Conservation (phyloP, 2,329 filamentous ascomycete species). For the Fusarium pseudonygamai region DNA sequence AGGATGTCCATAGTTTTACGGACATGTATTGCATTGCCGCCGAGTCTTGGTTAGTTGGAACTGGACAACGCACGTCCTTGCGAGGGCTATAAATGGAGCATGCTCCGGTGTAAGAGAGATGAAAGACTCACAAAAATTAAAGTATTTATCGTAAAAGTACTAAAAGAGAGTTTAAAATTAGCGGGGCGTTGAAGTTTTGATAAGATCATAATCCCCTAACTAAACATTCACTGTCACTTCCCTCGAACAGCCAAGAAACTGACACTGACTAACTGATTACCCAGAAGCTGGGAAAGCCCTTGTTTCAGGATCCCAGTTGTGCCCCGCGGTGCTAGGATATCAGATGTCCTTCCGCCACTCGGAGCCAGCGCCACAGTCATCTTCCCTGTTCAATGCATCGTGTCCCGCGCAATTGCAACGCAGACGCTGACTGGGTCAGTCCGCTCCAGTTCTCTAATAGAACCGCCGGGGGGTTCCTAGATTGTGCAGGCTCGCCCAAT, state of each 20-base stretch:
- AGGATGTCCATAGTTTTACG: not conserved
- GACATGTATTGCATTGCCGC: not conserved
- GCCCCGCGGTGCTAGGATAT: constrained; percentile 19
- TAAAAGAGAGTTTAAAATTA: constrained; percentile 1
- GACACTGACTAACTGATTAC: too few species aligned
- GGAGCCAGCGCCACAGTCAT: constrained; percentile 16
- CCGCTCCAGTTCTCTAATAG: not conserved
- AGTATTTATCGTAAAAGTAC: not conserved
- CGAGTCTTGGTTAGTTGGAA: not conserved
- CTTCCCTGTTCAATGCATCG: not conserved
- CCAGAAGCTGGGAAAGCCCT: constrained; percentile 21
- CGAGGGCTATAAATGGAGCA: not conserved
- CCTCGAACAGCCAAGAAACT: not conserved
- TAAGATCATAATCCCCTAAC: not conserved
- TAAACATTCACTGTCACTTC: not conserved
- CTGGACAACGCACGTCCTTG: not conserved
- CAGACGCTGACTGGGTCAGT: constrained; percentile 12
- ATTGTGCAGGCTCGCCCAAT: constrained; percentile 16
- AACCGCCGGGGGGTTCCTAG: constrained; percentile 7
- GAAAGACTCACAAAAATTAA: not conserved
- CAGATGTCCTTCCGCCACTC: constrained; percentile 33
- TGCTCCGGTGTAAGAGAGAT: not conserved
- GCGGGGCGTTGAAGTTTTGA: not conserved
- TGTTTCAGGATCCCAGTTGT: constrained; percentile 29
- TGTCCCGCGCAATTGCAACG: constrained; percentile 11